Evolutionary conservation across 108 stramenopile species (phyloP).

Genomic region (Fistulifera pelliculosa): DNA sequence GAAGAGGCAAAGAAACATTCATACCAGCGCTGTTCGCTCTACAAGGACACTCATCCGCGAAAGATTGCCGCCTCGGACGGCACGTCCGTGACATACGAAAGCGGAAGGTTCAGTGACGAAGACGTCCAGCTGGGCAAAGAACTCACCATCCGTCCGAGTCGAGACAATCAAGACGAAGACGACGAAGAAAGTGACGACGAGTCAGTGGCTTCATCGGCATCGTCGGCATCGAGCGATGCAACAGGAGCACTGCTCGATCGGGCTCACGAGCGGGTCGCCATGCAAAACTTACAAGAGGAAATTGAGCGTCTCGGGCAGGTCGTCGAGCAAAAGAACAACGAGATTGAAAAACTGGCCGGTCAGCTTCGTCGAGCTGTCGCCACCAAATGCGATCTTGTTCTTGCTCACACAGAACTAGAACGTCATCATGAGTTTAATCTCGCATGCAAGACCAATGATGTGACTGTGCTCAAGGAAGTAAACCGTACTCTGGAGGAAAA

Average conservation of each 20-base stretch:
- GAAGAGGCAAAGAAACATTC: no score
- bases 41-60: no score
- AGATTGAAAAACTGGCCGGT: constrained; percentile 30
- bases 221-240: neutral
- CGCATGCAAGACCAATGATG: constrained; percentile 18
- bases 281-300: constrained; percentile 32
- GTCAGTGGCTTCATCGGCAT: constrained; percentile 2
- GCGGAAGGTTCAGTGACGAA: no score
- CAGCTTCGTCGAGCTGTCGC: constrained; percentile 40
- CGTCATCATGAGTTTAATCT: constrained; percentile 23
- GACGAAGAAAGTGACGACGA: constrained; percentile 16
- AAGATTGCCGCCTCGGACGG: no score
- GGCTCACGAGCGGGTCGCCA: constrained; percentile 24
- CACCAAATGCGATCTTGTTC: constrained; percentile 40
- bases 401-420: constrained; percentile 48
- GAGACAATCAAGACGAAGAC: neutral
- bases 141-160: no score
- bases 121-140: no score
- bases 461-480: constrained; percentile 13
- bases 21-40: no score
- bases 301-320: constrained; percentile 19
- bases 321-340: constrained; percentile 25
- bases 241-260: constrained; percentile 23
- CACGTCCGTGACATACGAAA: no score
- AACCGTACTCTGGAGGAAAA: constrained; percentile 20